Conservation (phyloP, 768 basidiomycete genomes). For the Royoungia palumana region DNA sequence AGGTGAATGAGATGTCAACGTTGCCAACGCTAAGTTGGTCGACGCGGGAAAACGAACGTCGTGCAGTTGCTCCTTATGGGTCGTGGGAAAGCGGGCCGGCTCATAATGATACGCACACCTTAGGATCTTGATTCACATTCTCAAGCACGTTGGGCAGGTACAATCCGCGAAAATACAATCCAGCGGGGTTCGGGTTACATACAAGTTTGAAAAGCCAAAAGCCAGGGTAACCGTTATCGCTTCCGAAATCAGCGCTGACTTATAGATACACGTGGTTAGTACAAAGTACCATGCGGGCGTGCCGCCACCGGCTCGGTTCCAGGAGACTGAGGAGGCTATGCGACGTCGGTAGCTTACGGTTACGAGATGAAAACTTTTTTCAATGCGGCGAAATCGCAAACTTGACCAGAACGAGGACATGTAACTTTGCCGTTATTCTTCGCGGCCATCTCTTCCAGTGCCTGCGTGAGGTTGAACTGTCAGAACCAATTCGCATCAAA, state of each 20-base stretch:
- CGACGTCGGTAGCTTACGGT: conserved; percentile 9
- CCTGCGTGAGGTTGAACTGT: conserved; percentile 42
- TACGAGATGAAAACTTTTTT: conserved; percentile 91
- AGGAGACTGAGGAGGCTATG: neutral
- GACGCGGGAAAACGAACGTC: neutral
- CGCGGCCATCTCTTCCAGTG: conserved; percentile 82
- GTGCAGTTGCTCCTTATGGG: neutral
- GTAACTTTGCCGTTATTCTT: conserved; percentile 77
- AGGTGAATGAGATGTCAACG: neutral
- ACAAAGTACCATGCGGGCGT: neutral
- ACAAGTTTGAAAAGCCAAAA: conserved; percentile 11
- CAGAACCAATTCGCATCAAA: conserved; percentile 8
- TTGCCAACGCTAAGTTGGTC: neutral
- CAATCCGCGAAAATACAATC: conserved; percentile 5
- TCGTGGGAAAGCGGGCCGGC: conserved; percentile 17
- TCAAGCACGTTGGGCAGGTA: conserved; percentile 21
- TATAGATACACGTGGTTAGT: conserved; percentile 17
- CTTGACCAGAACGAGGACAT: conserved; percentile 72
- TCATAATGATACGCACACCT: no score
- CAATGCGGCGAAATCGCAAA: conserved; percentile 61
- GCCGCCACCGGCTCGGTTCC: neutral
- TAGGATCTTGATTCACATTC: conserved; percentile 27
- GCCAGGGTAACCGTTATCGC: conserved; percentile 11
- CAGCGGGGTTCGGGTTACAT: conserved; percentile 17
- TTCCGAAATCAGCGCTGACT: conserved; percentile 18